These are phyloP conservation scores for Ceratocystis smalleyi DNA, from an alignment of 2,329 filamentous ascomycete species.

Conservation along the genomic window DNA sequence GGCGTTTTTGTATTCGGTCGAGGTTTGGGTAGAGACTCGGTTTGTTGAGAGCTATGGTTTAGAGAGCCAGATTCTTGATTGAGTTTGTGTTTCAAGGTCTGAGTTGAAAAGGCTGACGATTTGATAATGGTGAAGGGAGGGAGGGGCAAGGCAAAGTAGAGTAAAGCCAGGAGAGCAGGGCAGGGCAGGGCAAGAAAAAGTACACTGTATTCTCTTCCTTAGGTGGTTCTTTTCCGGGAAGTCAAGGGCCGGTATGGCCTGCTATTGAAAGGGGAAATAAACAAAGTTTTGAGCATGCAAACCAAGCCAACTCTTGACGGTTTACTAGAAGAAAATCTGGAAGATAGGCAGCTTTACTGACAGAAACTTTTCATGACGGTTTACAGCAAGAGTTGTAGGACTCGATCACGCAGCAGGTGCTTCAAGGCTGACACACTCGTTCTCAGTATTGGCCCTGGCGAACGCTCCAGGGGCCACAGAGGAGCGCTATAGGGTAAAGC, in stretches of 20 bases:
- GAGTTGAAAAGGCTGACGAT: constrained; percentile 9
- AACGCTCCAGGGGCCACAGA: neutral
- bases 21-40: neutral
- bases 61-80: neutral
- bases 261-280: neutral
- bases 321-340: too few species aligned
- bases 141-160: neutral
- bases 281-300: neutral
- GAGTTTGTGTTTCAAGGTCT: neutral
- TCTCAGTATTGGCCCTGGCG: neutral
- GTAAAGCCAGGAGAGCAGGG: neutral
- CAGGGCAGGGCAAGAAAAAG: neutral
- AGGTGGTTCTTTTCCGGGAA: neutral
- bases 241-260: neutral
- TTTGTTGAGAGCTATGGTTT: neutral
- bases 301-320: neutral
- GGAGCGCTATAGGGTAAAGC: neutral
- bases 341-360: neutral
- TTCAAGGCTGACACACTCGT: constrained; percentile 3
- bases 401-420: neutral
- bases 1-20: neutral
- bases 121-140: neutral
- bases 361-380: neutral
- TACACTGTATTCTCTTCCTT: constrained; percentile 1
- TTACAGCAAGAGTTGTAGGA: neutral